Conservation (phyloP, 768 basidiomycete species). For the Tricholoma saponaceum region DNA sequence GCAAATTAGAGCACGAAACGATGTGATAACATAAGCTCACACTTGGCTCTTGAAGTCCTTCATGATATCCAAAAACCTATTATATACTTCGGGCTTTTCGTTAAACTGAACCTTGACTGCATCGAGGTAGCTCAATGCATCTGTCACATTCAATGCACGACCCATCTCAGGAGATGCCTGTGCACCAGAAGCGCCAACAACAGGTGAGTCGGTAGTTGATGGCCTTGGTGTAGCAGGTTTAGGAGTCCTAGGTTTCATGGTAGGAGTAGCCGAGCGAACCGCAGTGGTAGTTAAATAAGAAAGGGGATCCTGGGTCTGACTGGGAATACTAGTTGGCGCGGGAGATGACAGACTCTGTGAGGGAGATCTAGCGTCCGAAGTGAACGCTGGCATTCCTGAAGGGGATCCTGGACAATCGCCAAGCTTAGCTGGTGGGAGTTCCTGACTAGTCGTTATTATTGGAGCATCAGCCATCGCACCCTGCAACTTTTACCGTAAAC, state of each 20-base stretch:
- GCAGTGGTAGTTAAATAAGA: neutral
- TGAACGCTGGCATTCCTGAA: conserved; percentile 7
- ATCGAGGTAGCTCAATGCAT: conserved; percentile 91
- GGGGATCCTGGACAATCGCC: conserved; percentile 7
- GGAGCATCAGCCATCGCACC: conserved; percentile 20
- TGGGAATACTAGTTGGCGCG: neutral
- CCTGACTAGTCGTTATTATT: conserved; percentile 14
- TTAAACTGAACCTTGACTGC: conserved; percentile 91
- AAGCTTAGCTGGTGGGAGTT: conserved; percentile 17
- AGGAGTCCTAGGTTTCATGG: conserved; percentile 10
- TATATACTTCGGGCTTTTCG: conserved; percentile 91
- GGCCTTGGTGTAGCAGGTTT: conserved; percentile 34
- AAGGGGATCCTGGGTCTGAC: conserved; percentile 2
- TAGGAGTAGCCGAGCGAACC: neutral
- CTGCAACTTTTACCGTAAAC: conserved; percentile 5
- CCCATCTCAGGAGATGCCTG: conserved; percentile 35
- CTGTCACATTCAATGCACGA: conserved; percentile 85
- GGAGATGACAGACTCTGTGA: conserved; percentile 5
- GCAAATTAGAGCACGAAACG: conserved; percentile 11
- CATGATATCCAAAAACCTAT: conserved; percentile 94
- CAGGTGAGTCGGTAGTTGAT: conserved; percentile 24
- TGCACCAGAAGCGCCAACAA: conserved; percentile 12
- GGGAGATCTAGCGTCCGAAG: conserved; percentile 4
- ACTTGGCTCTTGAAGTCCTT: conserved; percentile 98
- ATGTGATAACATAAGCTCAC: conserved; percentile 43